Evolutionary conservation across 148 eudicot genomes (phyloP).

Genomic region (Polygonum maritimum): DNA sequence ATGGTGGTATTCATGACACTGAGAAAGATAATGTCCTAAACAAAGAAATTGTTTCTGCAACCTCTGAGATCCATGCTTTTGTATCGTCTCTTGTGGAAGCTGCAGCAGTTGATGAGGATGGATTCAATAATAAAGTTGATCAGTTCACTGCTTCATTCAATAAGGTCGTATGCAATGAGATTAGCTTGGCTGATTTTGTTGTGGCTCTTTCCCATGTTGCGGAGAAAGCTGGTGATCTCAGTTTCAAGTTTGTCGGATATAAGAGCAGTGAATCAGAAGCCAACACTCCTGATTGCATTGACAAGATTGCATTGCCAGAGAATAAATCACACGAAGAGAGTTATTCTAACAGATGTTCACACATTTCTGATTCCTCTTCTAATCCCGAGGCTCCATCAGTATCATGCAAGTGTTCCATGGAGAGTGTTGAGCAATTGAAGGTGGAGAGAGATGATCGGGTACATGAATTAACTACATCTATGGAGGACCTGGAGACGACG

Average conservation of each 20-base stretch:
- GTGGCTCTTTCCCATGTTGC: slow-evolving; percentile 57
- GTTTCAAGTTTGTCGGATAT: slow-evolving; percentile 49
- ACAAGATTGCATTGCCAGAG: slow-evolving; percentile 86
- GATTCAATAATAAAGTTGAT: slow-evolving; percentile 36
- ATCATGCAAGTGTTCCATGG: slow-evolving; percentile 51
- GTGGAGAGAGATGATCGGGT: slow-evolving; percentile 51
- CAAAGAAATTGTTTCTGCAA: slow-evolving; percentile 43
- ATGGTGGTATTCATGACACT: slow-evolving; percentile 12
- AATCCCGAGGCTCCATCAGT: slow-evolving; percentile 66
- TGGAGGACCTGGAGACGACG: slow-evolving; percentile 46
- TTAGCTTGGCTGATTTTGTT: slow-evolving; percentile 47
- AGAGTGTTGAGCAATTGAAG: slow-evolving; percentile 67
- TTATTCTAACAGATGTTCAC: slow-evolving; percentile 43
- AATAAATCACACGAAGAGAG: slow-evolving; percentile 47
- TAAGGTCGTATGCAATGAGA: slow-evolving; percentile 35
- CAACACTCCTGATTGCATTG: slow-evolving; percentile 72
- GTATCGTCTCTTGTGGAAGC: slow-evolving; percentile 48
- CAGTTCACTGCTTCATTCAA: slow-evolving; percentile 42
- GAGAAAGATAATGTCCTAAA: slow-evolving; percentile 15
- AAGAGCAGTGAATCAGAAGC: slow-evolving; percentile 48
- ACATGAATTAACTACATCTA: slow-evolving; percentile 43
- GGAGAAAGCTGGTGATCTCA: slow-evolving; percentile 48
- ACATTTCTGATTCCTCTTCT: slow-evolving; percentile 57
- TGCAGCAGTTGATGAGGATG: slow-evolving; percentile 34
- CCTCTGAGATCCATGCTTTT: slow-evolving; percentile 55